A percentile compares a stretch with the other conserved stretches of the same genome.
These are phyloP conservation scores for Carallia pectinifolia DNA, from an alignment of 345 rosid species.

Conservation along the genomic window DNA sequence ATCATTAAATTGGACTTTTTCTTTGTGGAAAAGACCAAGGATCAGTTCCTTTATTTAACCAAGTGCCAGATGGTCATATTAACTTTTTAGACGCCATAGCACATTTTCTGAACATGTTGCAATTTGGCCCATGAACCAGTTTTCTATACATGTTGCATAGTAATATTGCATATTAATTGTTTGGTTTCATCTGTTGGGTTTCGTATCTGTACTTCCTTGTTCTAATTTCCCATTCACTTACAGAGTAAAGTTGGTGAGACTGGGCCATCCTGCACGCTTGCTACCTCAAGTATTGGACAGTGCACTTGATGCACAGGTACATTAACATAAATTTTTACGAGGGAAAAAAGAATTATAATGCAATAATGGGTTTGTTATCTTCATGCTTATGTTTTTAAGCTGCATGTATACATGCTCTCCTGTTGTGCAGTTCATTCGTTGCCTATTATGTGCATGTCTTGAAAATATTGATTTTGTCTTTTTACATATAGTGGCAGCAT, in stretches of 20 bases:
- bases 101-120: not conserved
- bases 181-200: not conserved
- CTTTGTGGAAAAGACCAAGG: too few relatives aligned
- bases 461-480: not conserved
- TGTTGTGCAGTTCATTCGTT: not conserved
- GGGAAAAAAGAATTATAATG: not conserved
- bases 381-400: constrained; percentile 5
- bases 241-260: constrained; percentile 82
- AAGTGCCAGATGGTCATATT: too few relatives aligned
- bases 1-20: too few relatives aligned
- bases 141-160: not conserved
- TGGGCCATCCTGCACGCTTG: constrained; percentile 95
- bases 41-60: too few relatives aligned
- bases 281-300: constrained; percentile 90
- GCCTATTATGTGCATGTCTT: not conserved
- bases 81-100: not conserved
- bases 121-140: not conserved
- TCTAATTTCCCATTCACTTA: constrained; percentile 8
- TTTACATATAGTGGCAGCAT: not conserved
- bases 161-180: not conserved
- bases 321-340: constrained; percentile 4
- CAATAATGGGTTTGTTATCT: not conserved
- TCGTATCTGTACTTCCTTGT: not conserved
- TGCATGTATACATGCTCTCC: not conserved
- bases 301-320: constrained; percentile 91